Conservation (phyloP, 1,284 basidiomycete genomes). For the Amylostereum areolatum region DNA sequence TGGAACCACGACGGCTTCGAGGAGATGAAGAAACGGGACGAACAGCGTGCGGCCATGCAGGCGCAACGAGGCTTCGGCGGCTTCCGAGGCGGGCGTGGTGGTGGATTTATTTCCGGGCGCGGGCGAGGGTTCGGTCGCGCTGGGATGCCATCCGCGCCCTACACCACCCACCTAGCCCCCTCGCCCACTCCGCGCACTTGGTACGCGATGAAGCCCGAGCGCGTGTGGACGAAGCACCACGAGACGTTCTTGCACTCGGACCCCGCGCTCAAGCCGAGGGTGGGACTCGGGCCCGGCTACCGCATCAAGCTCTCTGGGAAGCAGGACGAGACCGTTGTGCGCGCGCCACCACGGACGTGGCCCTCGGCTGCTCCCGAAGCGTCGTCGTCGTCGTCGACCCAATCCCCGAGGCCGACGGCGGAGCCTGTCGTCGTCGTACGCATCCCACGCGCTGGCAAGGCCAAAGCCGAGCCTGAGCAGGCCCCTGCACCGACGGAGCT, state of each 20-base stretch:
- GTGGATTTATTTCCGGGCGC: conserved; percentile 22
- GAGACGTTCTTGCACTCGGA: conserved; percentile 68
- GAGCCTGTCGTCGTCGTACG: conserved; percentile 41
- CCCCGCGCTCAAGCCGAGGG: conserved; percentile 45
- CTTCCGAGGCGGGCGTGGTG: conserved; percentile 33
- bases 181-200: conserved; percentile 44
- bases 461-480: conserved; percentile 1
- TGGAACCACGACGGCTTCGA: conserved; percentile 85
- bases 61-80: conserved; percentile 19
- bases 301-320: conserved; percentile 57
- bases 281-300: conserved; percentile 44
- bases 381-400: conserved; percentile 15
- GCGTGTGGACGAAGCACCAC: conserved; percentile 73
- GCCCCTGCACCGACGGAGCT: conserved; percentile 6
- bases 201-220: conserved; percentile 71
- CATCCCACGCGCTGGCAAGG: conserved; percentile 34
- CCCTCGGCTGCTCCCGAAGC: conserved; percentile 8
- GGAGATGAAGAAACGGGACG: conserved; percentile 72
- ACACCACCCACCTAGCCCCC: conserved; percentile 21
- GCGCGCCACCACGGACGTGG: conserved; percentile 12
- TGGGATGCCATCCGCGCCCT: conserved; percentile 16
- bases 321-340: conserved; percentile 23
- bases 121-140: conserved; percentile 33
- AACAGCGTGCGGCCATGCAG: conserved; percentile 36
- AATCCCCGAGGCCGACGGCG: conserved; percentile 35